Percentiles rank a stretch among this genome's conserved stretches.
phyloP scores from a whole-genome alignment of 116 monocot genomes.

The Zostera marina region DNA sequence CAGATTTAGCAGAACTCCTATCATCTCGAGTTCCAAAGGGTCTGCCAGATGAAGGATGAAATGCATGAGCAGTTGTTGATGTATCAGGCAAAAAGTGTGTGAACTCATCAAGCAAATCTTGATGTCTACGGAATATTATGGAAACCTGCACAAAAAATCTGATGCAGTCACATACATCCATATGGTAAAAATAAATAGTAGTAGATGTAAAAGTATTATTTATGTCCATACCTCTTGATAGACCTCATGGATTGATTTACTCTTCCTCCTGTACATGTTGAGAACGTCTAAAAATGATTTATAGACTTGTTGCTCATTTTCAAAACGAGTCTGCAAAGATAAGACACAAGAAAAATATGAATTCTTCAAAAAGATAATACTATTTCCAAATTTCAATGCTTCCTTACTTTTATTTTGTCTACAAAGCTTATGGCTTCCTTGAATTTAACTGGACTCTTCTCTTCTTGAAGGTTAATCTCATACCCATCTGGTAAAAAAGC shows the following conservation, averaged over 20 bases:
- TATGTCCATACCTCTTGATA: conserved; percentile 30
- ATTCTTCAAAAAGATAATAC: neutral
- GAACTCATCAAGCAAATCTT: conserved; percentile 86
- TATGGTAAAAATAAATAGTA: neutral
- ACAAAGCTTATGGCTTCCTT: conserved; percentile 76
- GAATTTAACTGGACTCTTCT: conserved; percentile 79
- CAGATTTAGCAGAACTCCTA: conserved; percentile 22
- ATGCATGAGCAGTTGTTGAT: conserved; percentile 13
- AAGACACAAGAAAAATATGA: neutral
- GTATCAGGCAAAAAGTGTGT: conserved; percentile 80
- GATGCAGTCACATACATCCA: neutral
- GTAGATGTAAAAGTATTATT: neutral
- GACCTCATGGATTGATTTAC: conserved; percentile 53
- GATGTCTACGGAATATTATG: conserved; percentile 50
- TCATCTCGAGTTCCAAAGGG: conserved; percentile 37
- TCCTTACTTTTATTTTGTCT: conserved; percentile 63
- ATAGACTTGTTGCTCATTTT: conserved; percentile 46
- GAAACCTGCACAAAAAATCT: conserved; percentile 67
- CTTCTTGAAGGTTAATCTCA: conserved; percentile 60
- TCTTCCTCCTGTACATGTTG: conserved; percentile 51
- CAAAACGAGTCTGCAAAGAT: conserved; percentile 36
- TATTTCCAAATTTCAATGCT: neutral
- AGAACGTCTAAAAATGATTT: conserved; percentile 58
- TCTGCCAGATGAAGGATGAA: conserved; percentile 31
- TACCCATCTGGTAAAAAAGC: conserved; percentile 79